These are phyloP conservation scores for Mucor racemosus DNA, from an alignment of 371 early-diverging fungal species.

Conservation along the genomic window DNA sequence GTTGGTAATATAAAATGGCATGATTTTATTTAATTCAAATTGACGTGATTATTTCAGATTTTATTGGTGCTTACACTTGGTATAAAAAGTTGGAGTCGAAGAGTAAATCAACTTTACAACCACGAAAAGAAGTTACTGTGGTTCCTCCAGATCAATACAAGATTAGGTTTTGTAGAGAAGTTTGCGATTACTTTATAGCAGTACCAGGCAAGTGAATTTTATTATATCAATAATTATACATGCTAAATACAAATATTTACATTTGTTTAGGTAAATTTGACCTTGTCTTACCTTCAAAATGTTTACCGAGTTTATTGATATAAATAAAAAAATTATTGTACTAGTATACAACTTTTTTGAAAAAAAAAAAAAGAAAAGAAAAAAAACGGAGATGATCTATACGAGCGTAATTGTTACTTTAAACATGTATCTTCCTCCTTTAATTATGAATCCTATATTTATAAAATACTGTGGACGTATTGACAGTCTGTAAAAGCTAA, in stretches of 20 bases:
- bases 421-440: too few relatives aligned
- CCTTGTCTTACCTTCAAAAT: conserved; percentile 17
- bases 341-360: not conserved
- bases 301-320: conserved; percentile 19
- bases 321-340: not conserved
- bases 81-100: conserved; percentile 91
- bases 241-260: conserved; percentile 1
- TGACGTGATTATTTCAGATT: conserved; percentile 58
- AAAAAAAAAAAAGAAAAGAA: not conserved
- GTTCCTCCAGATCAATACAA: conserved; percentile 91
- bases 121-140: conserved; percentile 86
- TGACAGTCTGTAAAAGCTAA: not conserved
- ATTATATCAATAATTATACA: not conserved
- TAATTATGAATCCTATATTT: too few relatives aligned
- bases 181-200: conserved; percentile 83
- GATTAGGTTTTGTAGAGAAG: conserved; percentile 81
- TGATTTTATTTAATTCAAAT: conserved; percentile 10
- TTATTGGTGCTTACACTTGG: conserved; percentile 94
- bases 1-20: conserved; percentile 56
- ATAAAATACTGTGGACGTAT: not conserved
- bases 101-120: conserved; percentile 84
- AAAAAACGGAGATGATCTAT: not conserved
- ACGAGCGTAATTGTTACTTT: not conserved
- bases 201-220: conserved; percentile 63
- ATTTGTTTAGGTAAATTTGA: conserved; percentile 37